phyloP scores from a whole-genome alignment of 75 land plant species.

The Gnetum montanum region DNA sequence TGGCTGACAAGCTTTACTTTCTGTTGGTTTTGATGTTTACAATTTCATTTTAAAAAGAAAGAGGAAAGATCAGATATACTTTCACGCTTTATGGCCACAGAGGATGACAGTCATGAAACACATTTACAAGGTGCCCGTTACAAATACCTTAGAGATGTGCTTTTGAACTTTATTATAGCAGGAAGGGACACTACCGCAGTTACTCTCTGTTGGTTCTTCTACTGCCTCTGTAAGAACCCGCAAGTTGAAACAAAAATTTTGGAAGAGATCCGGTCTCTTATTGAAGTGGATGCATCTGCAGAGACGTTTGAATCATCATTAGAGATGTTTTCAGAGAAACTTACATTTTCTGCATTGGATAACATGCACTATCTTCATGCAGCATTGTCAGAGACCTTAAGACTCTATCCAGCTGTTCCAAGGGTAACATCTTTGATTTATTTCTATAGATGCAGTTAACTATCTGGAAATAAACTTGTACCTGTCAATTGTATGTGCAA shows the following conservation, averaged over 20 bases:
- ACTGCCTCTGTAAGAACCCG: conserved; percentile 58
- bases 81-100: conserved; percentile 48
- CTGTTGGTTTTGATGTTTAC: neutral
- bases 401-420: conserved; percentile 86
- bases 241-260: conserved; percentile 31
- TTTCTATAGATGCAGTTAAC: no score
- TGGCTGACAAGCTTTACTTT: no score
- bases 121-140: conserved; percentile 21
- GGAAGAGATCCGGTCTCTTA: conserved; percentile 13
- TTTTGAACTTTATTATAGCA: conserved; percentile 66
- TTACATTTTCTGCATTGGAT: conserved; percentile 6
- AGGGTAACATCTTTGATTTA: conserved; percentile 25
- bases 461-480: no score
- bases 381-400: conserved; percentile 59
- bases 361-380: conserved; percentile 82
- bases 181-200: conserved; percentile 79
- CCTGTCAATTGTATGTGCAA: no score
- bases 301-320: neutral
- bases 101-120: no score
- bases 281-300: neutral
- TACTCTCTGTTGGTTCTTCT: conserved; percentile 75
- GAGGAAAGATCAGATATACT: conserved; percentile 46
- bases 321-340: neutral
- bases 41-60: neutral
- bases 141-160: conserved; percentile 48